phyloP scores from a whole-genome alignment of 2,329 filamentous ascomycete genomes.

The Daldinia eschscholtzii region DNA sequence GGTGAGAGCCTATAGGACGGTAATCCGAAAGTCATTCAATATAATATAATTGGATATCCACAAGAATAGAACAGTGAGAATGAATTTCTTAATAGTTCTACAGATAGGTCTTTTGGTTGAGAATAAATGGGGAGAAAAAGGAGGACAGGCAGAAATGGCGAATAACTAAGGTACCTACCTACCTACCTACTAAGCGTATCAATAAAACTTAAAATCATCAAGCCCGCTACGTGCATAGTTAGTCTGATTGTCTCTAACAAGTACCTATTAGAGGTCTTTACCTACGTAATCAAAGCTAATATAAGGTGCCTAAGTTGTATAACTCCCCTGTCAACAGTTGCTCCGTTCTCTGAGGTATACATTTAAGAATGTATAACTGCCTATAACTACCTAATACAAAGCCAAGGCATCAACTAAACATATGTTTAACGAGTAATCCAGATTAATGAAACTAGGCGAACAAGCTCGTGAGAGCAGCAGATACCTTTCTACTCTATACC shows the following conservation, averaged over 20 bases:
- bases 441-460: conserved; percentile 34
- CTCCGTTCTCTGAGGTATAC: no score
- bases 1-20: neutral
- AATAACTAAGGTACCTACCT: no score
- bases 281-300: neutral
- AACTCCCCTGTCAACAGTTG: neutral
- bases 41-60: conserved; percentile 8
- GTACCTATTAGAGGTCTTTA: neutral
- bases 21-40: neutral
- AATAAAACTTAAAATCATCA: neutral
- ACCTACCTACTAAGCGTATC: no score
- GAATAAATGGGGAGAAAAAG: neutral
- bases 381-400: no score
- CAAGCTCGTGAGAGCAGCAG: conserved; percentile 47
- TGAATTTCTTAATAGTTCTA: neutral
- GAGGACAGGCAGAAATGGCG: neutral
- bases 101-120: neutral
- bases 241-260: neutral
- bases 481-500: conserved; percentile 48
- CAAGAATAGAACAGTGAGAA: neutral
- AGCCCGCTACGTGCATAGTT: neutral
- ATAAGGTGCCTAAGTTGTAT: neutral
- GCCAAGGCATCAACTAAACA: neutral
- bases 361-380: no score
- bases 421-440: neutral